These are phyloP conservation scores for Wickerhamiella spandovensis DNA, from an alignment of 805 yeast species.

Conservation along the genomic window DNA sequence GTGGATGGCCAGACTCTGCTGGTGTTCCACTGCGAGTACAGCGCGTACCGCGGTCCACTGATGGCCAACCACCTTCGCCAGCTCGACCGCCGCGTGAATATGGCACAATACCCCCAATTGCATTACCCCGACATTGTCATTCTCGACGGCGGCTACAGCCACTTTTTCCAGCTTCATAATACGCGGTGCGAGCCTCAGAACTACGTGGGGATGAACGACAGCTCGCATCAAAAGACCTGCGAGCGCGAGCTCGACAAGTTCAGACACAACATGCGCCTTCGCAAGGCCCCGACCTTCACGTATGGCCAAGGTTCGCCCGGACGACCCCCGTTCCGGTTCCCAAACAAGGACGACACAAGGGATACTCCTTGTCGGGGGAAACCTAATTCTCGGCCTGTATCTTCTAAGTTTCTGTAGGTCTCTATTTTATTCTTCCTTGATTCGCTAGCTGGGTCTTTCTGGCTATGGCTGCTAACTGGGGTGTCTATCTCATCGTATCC, in stretches of 20 bases:
- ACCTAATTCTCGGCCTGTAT: neutral
- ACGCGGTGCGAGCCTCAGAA: slow-evolving; percentile 58
- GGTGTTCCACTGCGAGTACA: slow-evolving; percentile 89
- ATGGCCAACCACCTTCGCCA: slow-evolving; percentile 79
- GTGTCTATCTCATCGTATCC: too few relatives aligned
- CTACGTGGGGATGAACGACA: slow-evolving; percentile 78
- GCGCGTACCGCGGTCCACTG: slow-evolving; percentile 85
- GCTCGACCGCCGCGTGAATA: slow-evolving; percentile 64
- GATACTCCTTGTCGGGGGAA: neutral
- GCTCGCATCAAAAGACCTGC: slow-evolving; percentile 32
- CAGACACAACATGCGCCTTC: slow-evolving; percentile 30
- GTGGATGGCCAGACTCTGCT: slow-evolving; percentile 33
- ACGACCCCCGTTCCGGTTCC: slow-evolving; percentile 8
- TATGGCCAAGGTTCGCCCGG: slow-evolving; percentile 7
- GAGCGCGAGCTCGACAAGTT: slow-evolving; percentile 43
- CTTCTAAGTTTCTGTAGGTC: neutral
- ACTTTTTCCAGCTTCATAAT: slow-evolving; percentile 49
- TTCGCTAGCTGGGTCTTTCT: too few relatives aligned
- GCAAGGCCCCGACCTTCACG: slow-evolving; percentile 4
- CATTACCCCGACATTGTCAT: slow-evolving; percentile 82
- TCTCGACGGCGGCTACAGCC: slow-evolving; percentile 82
- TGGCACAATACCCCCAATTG: slow-evolving; percentile 64
- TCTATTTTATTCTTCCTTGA: neutral
- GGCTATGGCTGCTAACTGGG: too few relatives aligned
- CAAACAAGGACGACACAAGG: slow-evolving; percentile 1